Conservation (phyloP, 176 grass and related monocot genomes). For the Otatea glauca region DNA sequence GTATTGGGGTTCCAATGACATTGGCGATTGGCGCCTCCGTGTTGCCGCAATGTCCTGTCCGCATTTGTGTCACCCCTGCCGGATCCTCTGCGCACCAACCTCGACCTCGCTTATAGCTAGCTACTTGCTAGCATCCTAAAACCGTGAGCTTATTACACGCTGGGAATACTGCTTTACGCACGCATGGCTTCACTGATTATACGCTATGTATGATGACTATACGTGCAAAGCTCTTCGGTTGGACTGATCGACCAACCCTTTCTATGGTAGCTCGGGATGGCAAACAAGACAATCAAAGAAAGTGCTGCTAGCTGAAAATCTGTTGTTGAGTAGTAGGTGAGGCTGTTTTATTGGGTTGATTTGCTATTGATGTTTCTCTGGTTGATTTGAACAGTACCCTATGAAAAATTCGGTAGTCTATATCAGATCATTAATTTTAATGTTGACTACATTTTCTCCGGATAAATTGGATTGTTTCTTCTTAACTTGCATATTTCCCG, state of each 20-base stretch:
- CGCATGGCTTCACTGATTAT: background rate
- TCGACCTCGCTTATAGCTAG: background rate
- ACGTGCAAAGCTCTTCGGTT: background rate
- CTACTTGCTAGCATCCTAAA: background rate
- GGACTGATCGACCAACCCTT: background rate
- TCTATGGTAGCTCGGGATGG: background rate
- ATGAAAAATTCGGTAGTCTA: too few species aligned
- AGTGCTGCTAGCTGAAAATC: too few species aligned
- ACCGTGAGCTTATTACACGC: background rate
- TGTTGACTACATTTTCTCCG: too few species aligned
- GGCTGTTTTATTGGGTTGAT: too few species aligned
- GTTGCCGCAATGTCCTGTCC: slow-evolving; percentile 47
- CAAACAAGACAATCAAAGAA: too few species aligned
- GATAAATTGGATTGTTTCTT: too few species aligned
- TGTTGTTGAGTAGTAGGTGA: too few species aligned
- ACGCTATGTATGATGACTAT: background rate
- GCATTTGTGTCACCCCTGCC: background rate
- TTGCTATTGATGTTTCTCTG: too few species aligned
- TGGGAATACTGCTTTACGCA: background rate
- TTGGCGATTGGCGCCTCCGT: slow-evolving; percentile 50
- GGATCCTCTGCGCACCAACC: slow-evolving; percentile 43
- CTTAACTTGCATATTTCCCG: background rate
- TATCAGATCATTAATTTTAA: too few species aligned
- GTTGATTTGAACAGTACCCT: too few species aligned
- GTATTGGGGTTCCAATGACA: slow-evolving; percentile 45